Evolutionary conservation across 1,284 basidiomycete genomes (phyloP).

Genomic region (Tremellales sp.): DNA sequence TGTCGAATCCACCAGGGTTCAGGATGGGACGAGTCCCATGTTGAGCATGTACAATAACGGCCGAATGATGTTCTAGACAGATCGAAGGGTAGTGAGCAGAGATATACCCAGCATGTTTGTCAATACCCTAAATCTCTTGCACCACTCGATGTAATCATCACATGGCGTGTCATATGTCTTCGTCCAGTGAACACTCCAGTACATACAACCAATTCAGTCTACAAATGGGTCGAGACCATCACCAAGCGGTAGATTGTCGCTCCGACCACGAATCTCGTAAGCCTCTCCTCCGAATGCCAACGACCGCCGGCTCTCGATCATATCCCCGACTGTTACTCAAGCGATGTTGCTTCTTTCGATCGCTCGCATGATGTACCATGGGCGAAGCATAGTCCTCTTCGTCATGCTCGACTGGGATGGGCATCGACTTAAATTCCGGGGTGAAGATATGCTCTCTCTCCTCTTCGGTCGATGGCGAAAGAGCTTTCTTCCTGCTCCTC

Average conservation of each 20-base stretch:
- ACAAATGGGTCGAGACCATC: too few relatives aligned
- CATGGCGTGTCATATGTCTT: too few relatives aligned
- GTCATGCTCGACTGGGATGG: not conserved
- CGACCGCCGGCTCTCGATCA: too few relatives aligned
- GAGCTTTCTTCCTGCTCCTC: not conserved
- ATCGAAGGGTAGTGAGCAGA: not conserved
- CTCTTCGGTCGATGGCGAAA: not conserved
- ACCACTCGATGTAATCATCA: too few relatives aligned
- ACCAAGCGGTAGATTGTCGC: too few relatives aligned
- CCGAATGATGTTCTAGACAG: conserved; percentile 44
- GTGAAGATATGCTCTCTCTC: not conserved
- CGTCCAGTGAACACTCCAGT: too few relatives aligned
- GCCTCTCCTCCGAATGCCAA: too few relatives aligned
- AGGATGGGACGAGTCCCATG: conserved; percentile 43
- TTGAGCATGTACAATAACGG: conserved; percentile 47
- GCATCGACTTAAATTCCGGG: not conserved
- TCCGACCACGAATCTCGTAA: too few relatives aligned
- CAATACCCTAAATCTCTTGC: too few relatives aligned
- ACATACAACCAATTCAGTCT: too few relatives aligned
- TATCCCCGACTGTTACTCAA: not conserved
- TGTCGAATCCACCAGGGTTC: conserved; percentile 28
- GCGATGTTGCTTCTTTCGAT: not conserved
- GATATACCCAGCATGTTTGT: too few relatives aligned
- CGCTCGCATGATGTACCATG: too few relatives aligned
- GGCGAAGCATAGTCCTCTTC: not conserved